Conservation (phyloP, 371 early-diverging fungal species). For the Dichotomocladium elegans region DNA sequence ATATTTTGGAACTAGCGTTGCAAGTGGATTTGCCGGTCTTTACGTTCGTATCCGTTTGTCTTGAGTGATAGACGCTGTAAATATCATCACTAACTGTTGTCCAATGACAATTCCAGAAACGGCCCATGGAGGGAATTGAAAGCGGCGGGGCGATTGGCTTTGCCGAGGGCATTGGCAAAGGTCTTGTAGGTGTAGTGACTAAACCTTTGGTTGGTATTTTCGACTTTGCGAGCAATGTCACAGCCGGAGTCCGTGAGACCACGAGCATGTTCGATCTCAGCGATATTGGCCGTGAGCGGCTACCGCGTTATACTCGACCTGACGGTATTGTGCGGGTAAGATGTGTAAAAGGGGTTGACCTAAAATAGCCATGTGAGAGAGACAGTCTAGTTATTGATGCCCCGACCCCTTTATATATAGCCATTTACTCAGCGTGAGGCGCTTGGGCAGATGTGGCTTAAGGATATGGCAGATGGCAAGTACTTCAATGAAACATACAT, state of each 20-base stretch:
- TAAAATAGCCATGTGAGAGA: neutral
- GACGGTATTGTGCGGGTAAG: slow-evolving; percentile 74
- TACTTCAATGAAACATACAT: slow-evolving; percentile 81
- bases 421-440: slow-evolving; percentile 83
- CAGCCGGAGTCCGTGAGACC: slow-evolving; percentile 90
- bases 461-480: slow-evolving; percentile 74
- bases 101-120: slow-evolving; percentile 33
- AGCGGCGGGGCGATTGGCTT: slow-evolving; percentile 83
- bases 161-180: slow-evolving; percentile 83
- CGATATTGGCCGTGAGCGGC: slow-evolving; percentile 69
- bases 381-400: neutral
- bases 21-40: slow-evolving; percentile 81
- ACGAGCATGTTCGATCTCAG: slow-evolving; percentile 88
- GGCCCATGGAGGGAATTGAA: slow-evolving; percentile 84
- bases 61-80: no score
- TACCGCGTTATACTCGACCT: slow-evolving; percentile 84
- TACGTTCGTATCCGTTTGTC: slow-evolving; percentile 50
- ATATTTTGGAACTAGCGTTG: slow-evolving; percentile 71
- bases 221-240: slow-evolving; percentile 80
- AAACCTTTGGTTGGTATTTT: slow-evolving; percentile 88
- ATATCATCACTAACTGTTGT: no score
- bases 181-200: slow-evolving; percentile 81
- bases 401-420: no score
- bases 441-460: slow-evolving; percentile 88
- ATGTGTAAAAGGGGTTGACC: neutral